Base-by-base conservation (phyloP, 495 filamentous ascomycete genomes). In the Aspergillus homomorphus region DNA sequence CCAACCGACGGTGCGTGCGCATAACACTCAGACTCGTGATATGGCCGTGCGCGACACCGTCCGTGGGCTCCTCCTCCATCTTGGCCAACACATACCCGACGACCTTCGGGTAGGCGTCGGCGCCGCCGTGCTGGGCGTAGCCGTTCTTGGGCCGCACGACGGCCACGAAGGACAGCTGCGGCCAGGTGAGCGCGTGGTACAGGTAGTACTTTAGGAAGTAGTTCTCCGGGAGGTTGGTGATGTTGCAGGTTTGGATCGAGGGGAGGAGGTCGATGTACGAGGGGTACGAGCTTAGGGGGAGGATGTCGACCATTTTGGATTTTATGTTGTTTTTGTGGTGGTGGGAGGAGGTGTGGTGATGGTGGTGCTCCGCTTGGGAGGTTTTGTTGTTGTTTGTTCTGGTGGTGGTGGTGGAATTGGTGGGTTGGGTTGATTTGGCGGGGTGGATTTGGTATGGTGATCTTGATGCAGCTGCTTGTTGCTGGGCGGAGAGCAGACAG, bases 141-240 rank as follows among this genome's bases (percentile, higher is more conserved):
- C 77, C 54, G 77, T 81, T 73, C 85, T 81, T 81, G 14, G 91
- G 89, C 16, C 91, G 85, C 72, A 98, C 92, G 65, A 98, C 93
- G 54, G 94, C 94, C 28, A 98, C 94, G 74, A 91, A 98, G 66
- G 88, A 92, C 51, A 98, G 85, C 71, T 97, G 93, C 9, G 94
- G 94, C 94, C 94, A 98, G 52, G 91, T 94, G 54, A 97, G 84
- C 7, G 94, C 94, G 75, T 98, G 94, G 84, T 98, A 98, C 66
- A 98, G 89, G 82, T 98, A 98, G 82, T 98, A 98, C 84, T 98
- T 98, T 76, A 95, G 86, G 75, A 97, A 98, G 83, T 98, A 98
- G 81, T 98, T 98, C 77, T 98, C 94, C 65, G 94, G 94, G 26
- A 98, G 82, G 78, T 98, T 98, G 69, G 96, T 96, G 72, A 98